Evolutionary conservation across 2,329 filamentous ascomycete genomes (phyloP).

Genomic region (Sordariomycetes sp.): DNA sequence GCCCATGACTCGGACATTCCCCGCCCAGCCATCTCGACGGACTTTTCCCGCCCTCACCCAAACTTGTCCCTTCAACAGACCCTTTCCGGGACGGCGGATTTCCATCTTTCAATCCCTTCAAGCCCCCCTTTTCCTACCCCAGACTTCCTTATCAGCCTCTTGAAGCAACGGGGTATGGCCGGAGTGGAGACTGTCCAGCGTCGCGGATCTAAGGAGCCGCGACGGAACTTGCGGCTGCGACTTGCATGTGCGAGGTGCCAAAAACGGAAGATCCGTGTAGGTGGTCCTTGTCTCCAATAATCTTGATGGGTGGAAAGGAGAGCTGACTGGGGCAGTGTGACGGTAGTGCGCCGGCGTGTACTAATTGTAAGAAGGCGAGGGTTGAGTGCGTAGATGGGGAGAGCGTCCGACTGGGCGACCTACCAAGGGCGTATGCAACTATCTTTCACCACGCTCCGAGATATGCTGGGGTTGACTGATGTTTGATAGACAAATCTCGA

Average conservation of each 20-base stretch:
- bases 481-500: conserved; percentile 17
- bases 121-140: too few species aligned
- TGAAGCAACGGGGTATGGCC: too few species aligned
- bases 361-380: conserved; percentile 31
- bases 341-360: conserved; percentile 29
- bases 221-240: conserved; percentile 16
- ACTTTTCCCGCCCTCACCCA: too few species aligned
- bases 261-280: conserved; percentile 37
- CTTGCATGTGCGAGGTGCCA: conserved; percentile 30
- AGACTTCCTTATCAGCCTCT: too few species aligned
- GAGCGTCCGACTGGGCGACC: conserved; percentile 25
- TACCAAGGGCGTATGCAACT: conserved; percentile 28
- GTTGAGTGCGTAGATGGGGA: conserved; percentile 32
- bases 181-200: too few species aligned
- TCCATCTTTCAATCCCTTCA: too few species aligned
- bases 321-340: conserved; percentile 27
- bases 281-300: too few species aligned
- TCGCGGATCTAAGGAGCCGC: conserved; percentile 5
- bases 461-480: too few species aligned
- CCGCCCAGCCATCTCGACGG: too few species aligned
- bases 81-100: too few species aligned
- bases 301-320: background rate
- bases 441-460: background rate
- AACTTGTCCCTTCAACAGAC: too few species aligned
- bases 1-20: too few species aligned